A percentile compares a stretch with the other conserved stretches of the same genome.
These are phyloP conservation scores for Trebouxia sp. DNA, from an alignment of 139 green algal genomes.

Conservation along the genomic window DNA sequence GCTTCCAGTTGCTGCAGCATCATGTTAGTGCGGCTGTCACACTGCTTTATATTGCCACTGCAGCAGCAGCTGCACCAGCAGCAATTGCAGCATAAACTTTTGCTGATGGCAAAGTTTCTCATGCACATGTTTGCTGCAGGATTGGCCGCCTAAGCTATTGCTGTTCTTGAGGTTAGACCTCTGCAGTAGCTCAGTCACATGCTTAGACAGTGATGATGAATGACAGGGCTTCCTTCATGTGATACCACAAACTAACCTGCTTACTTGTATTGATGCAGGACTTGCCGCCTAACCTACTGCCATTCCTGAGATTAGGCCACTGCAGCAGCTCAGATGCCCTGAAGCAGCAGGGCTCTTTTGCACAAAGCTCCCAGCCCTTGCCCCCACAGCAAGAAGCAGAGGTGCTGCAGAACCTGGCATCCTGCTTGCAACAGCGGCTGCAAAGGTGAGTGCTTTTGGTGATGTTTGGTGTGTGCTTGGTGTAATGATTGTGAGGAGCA, in stretches of 20 bases:
- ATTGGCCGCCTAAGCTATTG: slow-evolving; percentile 69
- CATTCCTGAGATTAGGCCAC: slow-evolving; percentile 78
- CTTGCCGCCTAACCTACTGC: slow-evolving; percentile 71
- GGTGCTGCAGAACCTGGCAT: slow-evolving; percentile 58
- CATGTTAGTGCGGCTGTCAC: too few species aligned
- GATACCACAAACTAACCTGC: too few species aligned
- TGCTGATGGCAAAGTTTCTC: too few species aligned
- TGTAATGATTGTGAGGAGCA: too few species aligned
- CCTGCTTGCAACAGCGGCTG: slow-evolving; percentile 54
- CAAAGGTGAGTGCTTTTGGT: slow-evolving; percentile 11
- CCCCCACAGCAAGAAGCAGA: slow-evolving; percentile 48
- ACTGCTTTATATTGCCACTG: too few species aligned
- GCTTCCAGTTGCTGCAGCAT: slow-evolving; percentile 45
- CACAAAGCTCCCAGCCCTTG: neutral
- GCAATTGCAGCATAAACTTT: too few species aligned
- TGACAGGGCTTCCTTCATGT: too few species aligned
- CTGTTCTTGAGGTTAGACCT: slow-evolving; percentile 78
- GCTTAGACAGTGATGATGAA: too few species aligned
- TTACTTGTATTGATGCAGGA: slow-evolving; percentile 40
- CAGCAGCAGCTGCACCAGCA: too few species aligned
- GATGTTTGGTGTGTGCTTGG: neutral
- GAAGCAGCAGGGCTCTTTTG: slow-evolving; percentile 8
- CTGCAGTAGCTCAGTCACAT: slow-evolving; percentile 58
- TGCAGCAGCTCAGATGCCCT: slow-evolving; percentile 52
- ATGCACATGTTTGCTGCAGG: slow-evolving; percentile 27